Conservation (phyloP, 2,329 filamentous ascomycete species). For the Tolypocladium sp. region DNA sequence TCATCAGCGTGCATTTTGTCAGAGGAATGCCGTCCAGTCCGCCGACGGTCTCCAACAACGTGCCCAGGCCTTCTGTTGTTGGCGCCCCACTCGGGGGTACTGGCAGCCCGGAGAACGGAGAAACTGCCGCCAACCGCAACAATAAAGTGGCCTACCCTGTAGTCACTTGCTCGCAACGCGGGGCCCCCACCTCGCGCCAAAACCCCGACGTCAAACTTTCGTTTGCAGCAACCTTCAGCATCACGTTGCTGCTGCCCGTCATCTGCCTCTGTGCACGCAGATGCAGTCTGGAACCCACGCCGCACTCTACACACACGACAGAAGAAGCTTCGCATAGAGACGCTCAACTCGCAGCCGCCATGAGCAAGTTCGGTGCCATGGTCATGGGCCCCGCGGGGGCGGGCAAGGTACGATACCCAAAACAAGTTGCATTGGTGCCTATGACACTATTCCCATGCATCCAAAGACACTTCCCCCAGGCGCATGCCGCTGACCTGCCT, state of each 20-base stretch:
- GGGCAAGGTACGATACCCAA: conserved; percentile 57
- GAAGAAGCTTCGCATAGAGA: not conserved
- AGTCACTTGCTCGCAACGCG: not conserved
- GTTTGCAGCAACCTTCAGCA: not conserved
- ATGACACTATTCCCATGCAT: not conserved
- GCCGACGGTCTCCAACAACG: not conserved
- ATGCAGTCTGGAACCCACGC: not conserved
- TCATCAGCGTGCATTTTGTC: not conserved
- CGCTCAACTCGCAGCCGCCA: conserved; percentile 26
- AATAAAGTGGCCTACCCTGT: not conserved
- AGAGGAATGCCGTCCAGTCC: not conserved
- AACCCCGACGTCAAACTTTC: not conserved
- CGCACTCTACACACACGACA: not conserved
- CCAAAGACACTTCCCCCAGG: not conserved
- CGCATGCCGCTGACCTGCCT: not conserved
- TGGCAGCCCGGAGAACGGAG: too few relatives aligned
- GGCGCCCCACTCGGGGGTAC: not conserved
- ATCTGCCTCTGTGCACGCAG: not conserved
- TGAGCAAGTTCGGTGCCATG: conserved; percentile 92
- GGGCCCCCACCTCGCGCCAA: not conserved
- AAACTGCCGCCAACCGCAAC: too few relatives aligned
- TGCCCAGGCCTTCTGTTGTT: not conserved
- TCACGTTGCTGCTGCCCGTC: not conserved
- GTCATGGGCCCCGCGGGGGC: conserved; percentile 95
- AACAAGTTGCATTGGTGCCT: not conserved